Evolutionary conservation across 1,284 basidiomycete genomes (phyloP).

Genomic region (Heterobasidion parviporum): DNA sequence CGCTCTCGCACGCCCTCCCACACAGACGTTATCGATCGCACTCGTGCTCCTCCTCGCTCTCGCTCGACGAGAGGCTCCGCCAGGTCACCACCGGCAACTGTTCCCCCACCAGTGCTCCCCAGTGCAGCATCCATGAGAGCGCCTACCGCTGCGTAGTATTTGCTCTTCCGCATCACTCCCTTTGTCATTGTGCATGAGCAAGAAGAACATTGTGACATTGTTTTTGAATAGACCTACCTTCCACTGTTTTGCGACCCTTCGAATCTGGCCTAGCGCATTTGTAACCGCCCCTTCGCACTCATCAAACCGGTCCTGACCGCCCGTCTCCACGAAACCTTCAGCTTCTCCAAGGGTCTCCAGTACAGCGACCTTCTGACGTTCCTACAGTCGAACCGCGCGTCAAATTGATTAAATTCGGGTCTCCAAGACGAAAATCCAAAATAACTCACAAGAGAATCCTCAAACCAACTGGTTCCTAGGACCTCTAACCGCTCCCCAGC

Average conservation of each 20-base stretch:
- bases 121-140: constrained; percentile 69
- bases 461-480: constrained; percentile 58
- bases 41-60: constrained; percentile 22
- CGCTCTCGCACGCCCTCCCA: constrained; percentile 17
- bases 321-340: constrained; percentile 66
- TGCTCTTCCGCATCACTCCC: constrained; percentile 47
- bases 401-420: not conserved
- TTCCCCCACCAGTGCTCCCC: constrained; percentile 14
- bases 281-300: constrained; percentile 70
- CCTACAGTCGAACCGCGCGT: constrained; percentile 19
- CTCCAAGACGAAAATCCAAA: not conserved
- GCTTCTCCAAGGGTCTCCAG: constrained; percentile 50
- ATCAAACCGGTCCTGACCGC: constrained; percentile 70
- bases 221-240: constrained; percentile 45
- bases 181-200: constrained; percentile 25
- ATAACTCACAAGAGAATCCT: constrained; percentile 52
- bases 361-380: constrained; percentile 33
- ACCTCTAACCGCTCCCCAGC: constrained; percentile 38
- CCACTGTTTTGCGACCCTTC: constrained; percentile 58
- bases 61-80: too few species aligned
- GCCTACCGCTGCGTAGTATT: constrained; percentile 68
- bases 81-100: constrained; percentile 37
- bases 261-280: constrained; percentile 60
- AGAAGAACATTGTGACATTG: not conserved
- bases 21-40: constrained; percentile 13